Evolutionary conservation across 2,329 filamentous ascomycete species (phyloP).

Genomic region (Exophiala phaeomuriformis): DNA sequence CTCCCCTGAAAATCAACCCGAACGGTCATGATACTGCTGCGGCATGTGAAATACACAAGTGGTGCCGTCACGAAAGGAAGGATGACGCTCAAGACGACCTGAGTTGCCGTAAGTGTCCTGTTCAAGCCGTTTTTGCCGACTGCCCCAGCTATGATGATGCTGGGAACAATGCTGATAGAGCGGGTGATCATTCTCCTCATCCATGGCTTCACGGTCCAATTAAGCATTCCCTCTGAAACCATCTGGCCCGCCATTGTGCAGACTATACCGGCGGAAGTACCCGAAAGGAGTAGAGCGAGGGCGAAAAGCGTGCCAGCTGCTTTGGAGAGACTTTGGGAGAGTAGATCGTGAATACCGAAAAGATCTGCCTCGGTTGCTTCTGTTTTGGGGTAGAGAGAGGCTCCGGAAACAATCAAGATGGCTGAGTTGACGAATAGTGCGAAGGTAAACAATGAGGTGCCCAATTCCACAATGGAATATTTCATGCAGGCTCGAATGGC

Average conservation of each 20-base stretch:
- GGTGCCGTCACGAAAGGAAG: conserved; percentile 75
- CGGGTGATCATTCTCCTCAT: conserved; percentile 69
- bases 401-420: conserved; percentile 74
- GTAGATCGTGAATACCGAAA: conserved; percentile 71
- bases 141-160: conserved; percentile 73
- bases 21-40: conserved; percentile 72
- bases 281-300: conserved; percentile 69
- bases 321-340: conserved; percentile 60
- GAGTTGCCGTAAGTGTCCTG: conserved; percentile 64
- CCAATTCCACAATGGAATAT: conserved; percentile 64
- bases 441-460: conserved; percentile 69
- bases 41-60: conserved; percentile 76
- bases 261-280: conserved; percentile 67
- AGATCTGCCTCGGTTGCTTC: conserved; percentile 64
- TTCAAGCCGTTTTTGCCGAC: conserved; percentile 65
- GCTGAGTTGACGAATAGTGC: conserved; percentile 77
- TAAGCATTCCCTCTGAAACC: conserved; percentile 74
- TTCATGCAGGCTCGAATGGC: conserved; percentile 69
- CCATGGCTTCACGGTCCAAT: conserved; percentile 70
- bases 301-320: conserved; percentile 79
- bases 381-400: conserved; percentile 59
- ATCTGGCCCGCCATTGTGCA: conserved; percentile 88
- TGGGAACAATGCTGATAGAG: conserved; percentile 71
- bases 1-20: conserved; percentile 10
- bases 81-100: conserved; percentile 71